phyloP scores from a whole-genome alignment of 1,284 basidiomycete species.

The Leccinum ambiguum region DNA sequence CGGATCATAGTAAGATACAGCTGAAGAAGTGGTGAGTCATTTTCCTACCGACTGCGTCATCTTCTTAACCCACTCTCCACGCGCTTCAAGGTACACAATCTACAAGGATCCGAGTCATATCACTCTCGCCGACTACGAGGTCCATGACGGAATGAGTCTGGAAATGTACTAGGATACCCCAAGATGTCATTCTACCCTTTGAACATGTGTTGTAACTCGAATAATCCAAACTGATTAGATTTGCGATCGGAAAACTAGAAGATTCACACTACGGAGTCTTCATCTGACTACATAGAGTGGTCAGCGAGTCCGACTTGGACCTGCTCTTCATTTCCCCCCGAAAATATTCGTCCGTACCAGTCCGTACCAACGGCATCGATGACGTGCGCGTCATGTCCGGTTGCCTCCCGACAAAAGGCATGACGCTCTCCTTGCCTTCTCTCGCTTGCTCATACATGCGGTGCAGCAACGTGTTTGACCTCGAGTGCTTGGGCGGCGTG shows the following conservation, averaged over 20 bases:
- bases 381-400: constrained; percentile 20
- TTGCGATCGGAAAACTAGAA: neutral
- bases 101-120: constrained; percentile 87
- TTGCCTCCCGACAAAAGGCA: constrained; percentile 11
- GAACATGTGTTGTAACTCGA: constrained; percentile 7
- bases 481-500: too few species aligned
- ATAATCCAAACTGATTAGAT: neutral
- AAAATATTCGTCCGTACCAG: neutral
- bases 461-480: too few species aligned
- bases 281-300: too few species aligned
- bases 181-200: constrained; percentile 2
- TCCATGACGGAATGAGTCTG: constrained; percentile 91
- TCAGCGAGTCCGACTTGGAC: neutral
- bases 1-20: constrained; percentile 82
- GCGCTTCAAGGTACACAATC: constrained; percentile 71
- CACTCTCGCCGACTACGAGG: constrained; percentile 92
- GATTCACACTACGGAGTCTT: too few species aligned
- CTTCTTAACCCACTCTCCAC: constrained; percentile 2
- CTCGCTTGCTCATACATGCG: too few species aligned
- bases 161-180: constrained; percentile 73
- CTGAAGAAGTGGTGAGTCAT: constrained; percentile 91
- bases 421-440: too few species aligned
- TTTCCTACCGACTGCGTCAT: neutral
- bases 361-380: constrained; percentile 21
- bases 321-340: too few species aligned